Evolutionary conservation across 164 flowering plant genomes (phyloP), one percentile per base, ranked within the genome.

Genomic region (Brasenia schreberi): DNA sequence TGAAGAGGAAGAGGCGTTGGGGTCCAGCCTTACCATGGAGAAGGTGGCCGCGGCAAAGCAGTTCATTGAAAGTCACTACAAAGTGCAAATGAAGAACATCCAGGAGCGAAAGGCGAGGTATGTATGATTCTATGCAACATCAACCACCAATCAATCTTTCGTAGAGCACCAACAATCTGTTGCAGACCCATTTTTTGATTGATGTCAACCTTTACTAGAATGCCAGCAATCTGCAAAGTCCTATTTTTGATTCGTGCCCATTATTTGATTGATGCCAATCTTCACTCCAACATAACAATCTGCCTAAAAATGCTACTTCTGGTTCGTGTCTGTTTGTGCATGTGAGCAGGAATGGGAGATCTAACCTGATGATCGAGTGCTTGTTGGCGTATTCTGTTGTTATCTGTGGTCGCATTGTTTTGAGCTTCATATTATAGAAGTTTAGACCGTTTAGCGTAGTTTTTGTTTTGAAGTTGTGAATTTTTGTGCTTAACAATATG

Each of bases 21-120:
- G 82, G 5, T 86, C 94, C 63, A 77, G 78, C 78, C 74, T 87
- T 68, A 93, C 97, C 4, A 72, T 79, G 85, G 97, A 93, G 80
- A 86, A 73, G 74, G 98, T 90, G 5, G 96, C 94, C 33, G 97
- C 97, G 3, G 97, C 97, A 7, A 93, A 90, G 78, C 81, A 90
- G 75, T 90, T 69, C 77, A 93, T 93, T 66, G 98, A 93, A 83
- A 87, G 73, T 63, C 98, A 93, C 67, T 93, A 93, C 77, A 85
- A 75, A 71, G 76, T 84, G 52, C 97, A 90, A 73, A 83, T 72
- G 96, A 88, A 85, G 77, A 88, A 82, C 79, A 85, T 93, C 62
- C 87, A 83, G 67, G 87, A 93, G 17, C 83, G 98, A 7, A 90
- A 83, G 71, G 85, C 84, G 33, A 83, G 98, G 97, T 61, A 9